Conservation (phyloP, 306 rosid species). For the Pterocarpus santalinus region DNA sequence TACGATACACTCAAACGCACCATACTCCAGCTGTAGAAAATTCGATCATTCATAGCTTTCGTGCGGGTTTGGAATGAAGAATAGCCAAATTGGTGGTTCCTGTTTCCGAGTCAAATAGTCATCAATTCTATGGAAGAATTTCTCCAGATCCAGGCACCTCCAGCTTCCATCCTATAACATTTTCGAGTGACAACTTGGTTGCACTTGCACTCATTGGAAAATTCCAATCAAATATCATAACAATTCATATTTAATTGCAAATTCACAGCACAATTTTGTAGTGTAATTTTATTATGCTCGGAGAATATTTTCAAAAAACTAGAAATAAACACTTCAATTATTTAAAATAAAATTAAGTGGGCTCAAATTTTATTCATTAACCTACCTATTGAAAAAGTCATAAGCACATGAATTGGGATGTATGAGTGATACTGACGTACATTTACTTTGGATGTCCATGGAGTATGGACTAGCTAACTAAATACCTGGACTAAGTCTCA, state of each 20-base stretch:
- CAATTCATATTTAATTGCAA: no score
- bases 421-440: no score
- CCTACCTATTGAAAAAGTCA: background rate
- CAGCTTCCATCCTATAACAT: background rate
- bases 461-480: background rate
- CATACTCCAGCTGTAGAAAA: conserved; percentile 28
- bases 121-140: background rate
- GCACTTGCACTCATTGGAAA: background rate
- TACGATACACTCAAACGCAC: conserved; percentile 2
- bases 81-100: conserved; percentile 4
- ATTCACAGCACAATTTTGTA: no score
- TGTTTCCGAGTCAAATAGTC: background rate
- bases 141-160: background rate
- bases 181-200: background rate
- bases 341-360: background rate
- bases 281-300: no score
- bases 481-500: background rate
- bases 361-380: background rate
- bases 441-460: background rate
- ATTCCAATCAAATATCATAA: background rate
- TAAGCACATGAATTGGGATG: background rate
- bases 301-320: no score
- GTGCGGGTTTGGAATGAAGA: conserved; percentile 23
- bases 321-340: background rate
- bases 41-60: background rate